Evolutionary conservation across 805 yeast genomes (phyloP).

Genomic region (Wickerhamiella musiphila): DNA sequence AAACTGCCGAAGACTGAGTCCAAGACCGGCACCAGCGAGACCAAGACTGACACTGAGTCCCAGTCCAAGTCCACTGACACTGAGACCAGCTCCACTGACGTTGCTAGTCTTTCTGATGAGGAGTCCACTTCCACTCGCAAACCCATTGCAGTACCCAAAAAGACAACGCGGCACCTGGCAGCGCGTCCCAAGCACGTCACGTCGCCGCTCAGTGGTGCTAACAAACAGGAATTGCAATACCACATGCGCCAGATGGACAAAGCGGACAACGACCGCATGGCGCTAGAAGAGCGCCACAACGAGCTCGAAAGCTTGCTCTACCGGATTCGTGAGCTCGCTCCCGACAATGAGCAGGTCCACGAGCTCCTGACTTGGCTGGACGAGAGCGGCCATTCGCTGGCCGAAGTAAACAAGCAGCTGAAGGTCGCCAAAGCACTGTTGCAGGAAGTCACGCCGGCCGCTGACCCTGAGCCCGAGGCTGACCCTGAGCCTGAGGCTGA

Average conservation of each 20-base stretch:
- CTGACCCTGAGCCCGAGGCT: slow-evolving; percentile 1
- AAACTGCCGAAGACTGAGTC: not conserved
- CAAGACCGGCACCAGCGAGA: not conserved
- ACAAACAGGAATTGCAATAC: slow-evolving; percentile 29
- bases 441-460: slow-evolving; percentile 1
- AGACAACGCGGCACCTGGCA: slow-evolving; percentile 4
- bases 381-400: slow-evolving; percentile 7
- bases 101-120: slow-evolving; percentile 5
- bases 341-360: slow-evolving; percentile 6
- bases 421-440: slow-evolving; percentile 8
- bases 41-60: slow-evolving; percentile 1
- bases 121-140: slow-evolving; percentile 4
- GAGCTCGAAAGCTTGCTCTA: slow-evolving; percentile 59
- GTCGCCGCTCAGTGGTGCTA: slow-evolving; percentile 31
- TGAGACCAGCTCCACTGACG: slow-evolving; percentile 4
- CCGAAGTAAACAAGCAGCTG: slow-evolving; percentile 9
- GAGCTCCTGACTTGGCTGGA: slow-evolving; percentile 12
- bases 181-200: slow-evolving; percentile 23
- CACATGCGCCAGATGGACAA: slow-evolving; percentile 36
- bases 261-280: slow-evolving; percentile 37
- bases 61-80: slow-evolving; percentile 5
- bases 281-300: slow-evolving; percentile 44
- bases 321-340: slow-evolving; percentile 32
- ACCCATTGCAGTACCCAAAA: not conserved
- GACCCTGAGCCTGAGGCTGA: not conserved